phyloP scores from a whole-genome alignment of 306 rosid species.

The Glycine tomentella region DNA sequence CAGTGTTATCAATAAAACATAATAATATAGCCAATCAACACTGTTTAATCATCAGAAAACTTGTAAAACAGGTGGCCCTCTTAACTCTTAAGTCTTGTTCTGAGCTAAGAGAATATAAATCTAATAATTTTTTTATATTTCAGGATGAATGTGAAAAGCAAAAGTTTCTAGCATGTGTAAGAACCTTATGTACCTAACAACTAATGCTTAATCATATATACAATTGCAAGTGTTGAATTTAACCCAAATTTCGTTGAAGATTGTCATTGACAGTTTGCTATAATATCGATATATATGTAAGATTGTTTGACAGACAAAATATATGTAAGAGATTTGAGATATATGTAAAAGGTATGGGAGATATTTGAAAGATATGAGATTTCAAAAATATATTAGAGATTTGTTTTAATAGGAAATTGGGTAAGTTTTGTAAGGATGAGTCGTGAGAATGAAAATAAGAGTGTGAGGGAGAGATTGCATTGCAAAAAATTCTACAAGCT shows the following conservation, averaged over 20 bases:
- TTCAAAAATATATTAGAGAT: too few species aligned
- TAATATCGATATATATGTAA: too few species aligned
- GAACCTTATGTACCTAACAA: neutral
- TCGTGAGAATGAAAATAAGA: too few species aligned
- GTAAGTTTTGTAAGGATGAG: too few species aligned
- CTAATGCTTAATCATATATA: neutral
- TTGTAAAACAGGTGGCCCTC: neutral
- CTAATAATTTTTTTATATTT: neutral
- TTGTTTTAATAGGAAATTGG: too few species aligned
- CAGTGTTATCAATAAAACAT: slow-evolving; percentile 3
- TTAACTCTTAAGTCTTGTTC: neutral
- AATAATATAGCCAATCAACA: slow-evolving; percentile 19
- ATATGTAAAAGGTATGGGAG: too few species aligned
- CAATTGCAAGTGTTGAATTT: neutral
- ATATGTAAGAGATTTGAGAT: too few species aligned
- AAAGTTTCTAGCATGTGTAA: neutral
- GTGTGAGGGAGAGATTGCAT: too few species aligned
- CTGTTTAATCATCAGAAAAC: neutral
- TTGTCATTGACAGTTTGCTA: neutral
- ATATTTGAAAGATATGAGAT: too few species aligned
- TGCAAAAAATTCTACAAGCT: too few species aligned
- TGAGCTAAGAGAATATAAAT: neutral
- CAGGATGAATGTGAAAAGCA: neutral
- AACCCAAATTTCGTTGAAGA: neutral
- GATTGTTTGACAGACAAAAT: too few species aligned